Base-by-base conservation (phyloP, 139 green algal genomes). In the Astrephomene gubernaculifera region DNA sequence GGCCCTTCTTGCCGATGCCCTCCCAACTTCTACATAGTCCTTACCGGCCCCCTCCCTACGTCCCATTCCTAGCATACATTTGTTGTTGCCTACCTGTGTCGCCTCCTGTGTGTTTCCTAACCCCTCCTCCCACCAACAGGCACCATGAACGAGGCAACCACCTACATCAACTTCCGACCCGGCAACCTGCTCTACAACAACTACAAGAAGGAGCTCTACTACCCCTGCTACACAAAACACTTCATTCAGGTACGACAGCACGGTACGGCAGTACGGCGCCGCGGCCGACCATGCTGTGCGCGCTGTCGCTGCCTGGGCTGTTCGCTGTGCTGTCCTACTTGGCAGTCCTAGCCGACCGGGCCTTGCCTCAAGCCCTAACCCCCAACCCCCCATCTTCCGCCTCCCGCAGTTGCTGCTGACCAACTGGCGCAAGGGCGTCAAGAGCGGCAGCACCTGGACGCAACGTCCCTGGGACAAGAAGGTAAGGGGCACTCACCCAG, bases 91-190 rank as follows among this genome's bases (percentile, higher is more conserved):
- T 6, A 65, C 6, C 14, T 9, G 9, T 65, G 17, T 6, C 19
- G 57, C 49, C 49, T 65, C 57, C 57, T 71, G 7, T 71, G 9
- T n/a, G n/a, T n/a, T n/a, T n/a, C n/a, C n/a, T n/a, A n/a, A n/a
- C n/a, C n/a, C n/a, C n/a, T n/a, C 39, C 41, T 17, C 2, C 24
- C 8, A 5, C 73, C 31, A 9, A 12, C 65, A 86, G 79, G 45
- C 35, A 27, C n/a, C 8, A 86, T 86, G 79, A 60, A 65, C 52
- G 79, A 78, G 36, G 45, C 65, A 1, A 86, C 79, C 33, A 69
- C 69, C 65, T 69, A 79, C 45, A 61, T 60, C 27, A 79, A 78
- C 33, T 86, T 86, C 79, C 45, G 79, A 49, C 65, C 79, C 12
- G 79, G 79, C 33, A 31, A 36, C n/a, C 45, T 52, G 35, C 49